Percentiles rank a stretch among this genome's conserved stretches.
phyloP scores from a whole-genome alignment of 2,329 filamentous ascomycete genomes.

The Penicillium hesseltinei region DNA sequence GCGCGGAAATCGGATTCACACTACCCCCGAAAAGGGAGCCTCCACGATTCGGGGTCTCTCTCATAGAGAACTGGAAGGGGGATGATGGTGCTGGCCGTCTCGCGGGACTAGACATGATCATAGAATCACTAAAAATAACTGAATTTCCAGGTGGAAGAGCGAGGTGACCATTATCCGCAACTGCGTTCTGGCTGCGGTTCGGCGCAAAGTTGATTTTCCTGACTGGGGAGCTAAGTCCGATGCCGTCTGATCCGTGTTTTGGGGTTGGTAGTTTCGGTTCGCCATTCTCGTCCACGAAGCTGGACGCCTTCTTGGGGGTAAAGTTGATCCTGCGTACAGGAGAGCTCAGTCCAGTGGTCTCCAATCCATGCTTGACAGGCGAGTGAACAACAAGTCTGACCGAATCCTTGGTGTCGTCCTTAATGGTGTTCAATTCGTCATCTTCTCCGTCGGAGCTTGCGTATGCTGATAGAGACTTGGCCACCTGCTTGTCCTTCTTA shows the following conservation, averaged over 20 bases:
- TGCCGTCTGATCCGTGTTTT: slow-evolving; percentile 23
- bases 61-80: slow-evolving; percentile 44
- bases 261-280: slow-evolving; percentile 28
- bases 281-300: slow-evolving; percentile 34
- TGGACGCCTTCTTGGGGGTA: slow-evolving; percentile 26
- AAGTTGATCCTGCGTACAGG: slow-evolving; percentile 37
- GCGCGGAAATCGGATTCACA: slow-evolving; percentile 19
- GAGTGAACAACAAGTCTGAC: slow-evolving; percentile 36
- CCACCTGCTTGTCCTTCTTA: slow-evolving; percentile 49
- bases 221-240: slow-evolving; percentile 34
- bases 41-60: slow-evolving; percentile 40
- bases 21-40: slow-evolving; percentile 28
- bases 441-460: slow-evolving; percentile 43
- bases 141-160: slow-evolving; percentile 27
- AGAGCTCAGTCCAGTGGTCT: slow-evolving; percentile 32
- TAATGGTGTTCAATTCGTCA: slow-evolving; percentile 42
- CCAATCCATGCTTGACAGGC: slow-evolving; percentile 31
- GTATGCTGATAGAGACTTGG: slow-evolving; percentile 40
- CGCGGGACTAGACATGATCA: slow-evolving; percentile 46
- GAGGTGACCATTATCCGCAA: slow-evolving; percentile 23
- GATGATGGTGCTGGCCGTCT: slow-evolving; percentile 42
- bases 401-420: slow-evolving; percentile 28
- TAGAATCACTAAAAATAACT: slow-evolving; percentile 33
- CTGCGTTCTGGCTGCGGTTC: slow-evolving; percentile 14
- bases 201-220: slow-evolving; percentile 40